These are phyloP conservation scores for Aspergillus uvarum DNA, from an alignment of 2,329 filamentous ascomycete species.

Conservation along the genomic window DNA sequence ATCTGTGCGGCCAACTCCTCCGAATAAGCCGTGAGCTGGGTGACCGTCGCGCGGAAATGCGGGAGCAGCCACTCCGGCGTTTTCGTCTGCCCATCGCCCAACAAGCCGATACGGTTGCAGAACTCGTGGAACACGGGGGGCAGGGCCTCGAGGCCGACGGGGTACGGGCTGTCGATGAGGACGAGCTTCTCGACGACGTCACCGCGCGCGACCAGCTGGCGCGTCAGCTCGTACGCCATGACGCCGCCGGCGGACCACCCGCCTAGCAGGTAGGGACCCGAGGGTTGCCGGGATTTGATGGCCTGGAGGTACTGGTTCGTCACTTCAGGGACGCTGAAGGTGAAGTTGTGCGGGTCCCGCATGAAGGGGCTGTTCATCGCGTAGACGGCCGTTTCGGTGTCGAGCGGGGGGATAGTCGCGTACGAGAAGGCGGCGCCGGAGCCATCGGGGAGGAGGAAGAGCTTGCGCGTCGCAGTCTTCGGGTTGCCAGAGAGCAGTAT, in stretches of 20 bases:
- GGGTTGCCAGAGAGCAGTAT: slow-evolving; percentile 14
- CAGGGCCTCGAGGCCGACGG: slow-evolving; percentile 65
- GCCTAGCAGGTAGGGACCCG: slow-evolving; percentile 61
- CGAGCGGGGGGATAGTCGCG: slow-evolving; percentile 37
- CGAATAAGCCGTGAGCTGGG: too few species aligned
- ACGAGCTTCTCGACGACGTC: slow-evolving; percentile 61
- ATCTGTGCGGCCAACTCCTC: too few species aligned
- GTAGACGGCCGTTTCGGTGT: slow-evolving; percentile 50
- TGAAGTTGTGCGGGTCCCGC: slow-evolving; percentile 30
- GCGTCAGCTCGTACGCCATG: slow-evolving; percentile 65
- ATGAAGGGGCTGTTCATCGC: slow-evolving; percentile 50
- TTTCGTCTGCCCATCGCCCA: too few species aligned
- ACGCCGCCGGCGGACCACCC: slow-evolving; percentile 78
- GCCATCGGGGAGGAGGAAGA: slow-evolving; percentile 53
- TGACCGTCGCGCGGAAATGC: too few species aligned
- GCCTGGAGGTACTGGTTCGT: slow-evolving; percentile 40
- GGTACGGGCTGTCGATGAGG: slow-evolving; percentile 65
- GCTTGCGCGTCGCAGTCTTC: slow-evolving; percentile 12
- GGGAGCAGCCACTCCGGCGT: too few species aligned
- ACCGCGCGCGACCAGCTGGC: slow-evolving; percentile 58
- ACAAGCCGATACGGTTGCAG: too few species aligned
- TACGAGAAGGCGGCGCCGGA: slow-evolving; percentile 49
- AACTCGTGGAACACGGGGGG: slow-evolving; percentile 38
- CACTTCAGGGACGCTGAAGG: slow-evolving; percentile 35
- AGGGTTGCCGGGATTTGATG: slow-evolving; percentile 47